Conservation (phyloP, 2,329 filamentous ascomycete genomes). For the Incumbomyces lentus region DNA sequence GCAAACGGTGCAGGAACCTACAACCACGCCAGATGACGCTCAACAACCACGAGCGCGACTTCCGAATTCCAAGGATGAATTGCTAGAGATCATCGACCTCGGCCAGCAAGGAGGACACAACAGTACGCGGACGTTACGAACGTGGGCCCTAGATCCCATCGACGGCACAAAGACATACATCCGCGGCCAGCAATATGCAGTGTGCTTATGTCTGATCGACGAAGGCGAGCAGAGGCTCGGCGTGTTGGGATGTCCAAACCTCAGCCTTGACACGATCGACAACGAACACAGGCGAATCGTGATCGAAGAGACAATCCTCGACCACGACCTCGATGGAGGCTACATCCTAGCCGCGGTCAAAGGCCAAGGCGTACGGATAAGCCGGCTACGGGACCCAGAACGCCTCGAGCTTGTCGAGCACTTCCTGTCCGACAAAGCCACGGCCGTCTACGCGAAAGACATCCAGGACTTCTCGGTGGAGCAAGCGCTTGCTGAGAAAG, state of each 20-base stretch:
- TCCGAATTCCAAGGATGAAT: constrained; percentile 41
- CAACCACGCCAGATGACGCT: too few relatives aligned
- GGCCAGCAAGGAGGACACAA: constrained; percentile 31
- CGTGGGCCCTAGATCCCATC: constrained; percentile 56
- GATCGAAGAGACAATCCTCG: constrained; percentile 2
- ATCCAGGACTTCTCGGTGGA: neutral
- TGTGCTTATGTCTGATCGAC: constrained; percentile 49
- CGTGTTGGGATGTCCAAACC: constrained; percentile 53
- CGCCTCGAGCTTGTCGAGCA: neutral
- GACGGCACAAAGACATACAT: constrained; percentile 56
- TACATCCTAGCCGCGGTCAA: constrained; percentile 41
- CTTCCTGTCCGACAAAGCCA: neutral
- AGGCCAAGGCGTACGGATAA: constrained; percentile 33
- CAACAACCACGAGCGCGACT: constrained; percentile 8
- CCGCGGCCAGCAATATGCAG: constrained; percentile 51
- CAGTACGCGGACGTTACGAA: constrained; percentile 32
- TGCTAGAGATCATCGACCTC: constrained; percentile 52
- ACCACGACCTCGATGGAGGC: neutral
- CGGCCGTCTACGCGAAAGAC: neutral
- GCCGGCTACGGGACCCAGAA: constrained; percentile 9
- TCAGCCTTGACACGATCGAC: constrained; percentile 10
- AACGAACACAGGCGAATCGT: neutral
- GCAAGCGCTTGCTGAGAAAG: neutral
- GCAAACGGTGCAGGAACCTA: constrained; percentile 25
- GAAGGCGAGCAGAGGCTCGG: constrained; percentile 48